Percentiles rank a stretch among this genome's conserved stretches.
phyloP scores from a whole-genome alignment of 129 eudicot genomes.

The Ambrosia trifida region DNA sequence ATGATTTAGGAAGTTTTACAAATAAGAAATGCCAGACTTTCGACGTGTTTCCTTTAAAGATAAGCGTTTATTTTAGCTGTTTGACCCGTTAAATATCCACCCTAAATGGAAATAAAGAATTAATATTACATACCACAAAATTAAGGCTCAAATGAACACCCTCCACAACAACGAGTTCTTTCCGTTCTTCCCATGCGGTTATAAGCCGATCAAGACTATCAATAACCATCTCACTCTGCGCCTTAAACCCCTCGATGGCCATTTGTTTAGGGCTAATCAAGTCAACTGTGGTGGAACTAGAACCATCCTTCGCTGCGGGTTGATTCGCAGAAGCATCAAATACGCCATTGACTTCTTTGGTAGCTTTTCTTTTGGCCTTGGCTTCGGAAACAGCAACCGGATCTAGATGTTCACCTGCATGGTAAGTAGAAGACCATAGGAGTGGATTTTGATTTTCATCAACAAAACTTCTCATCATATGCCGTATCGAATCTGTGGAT shows the following conservation, averaged over 20 bases:
- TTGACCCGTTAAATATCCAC: neutral
- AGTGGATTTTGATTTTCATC: slow-evolving; percentile 87
- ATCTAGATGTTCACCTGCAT: slow-evolving; percentile 91
- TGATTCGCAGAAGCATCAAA: slow-evolving; percentile 35
- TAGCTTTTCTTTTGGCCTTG: slow-evolving; percentile 71
- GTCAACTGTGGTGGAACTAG: slow-evolving; percentile 35
- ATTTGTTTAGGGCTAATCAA: slow-evolving; percentile 79
- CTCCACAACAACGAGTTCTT: slow-evolving; percentile 92
- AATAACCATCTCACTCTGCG: slow-evolving; percentile 98
- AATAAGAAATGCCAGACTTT: neutral
- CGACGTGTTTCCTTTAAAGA: neutral
- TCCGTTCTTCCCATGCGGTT: slow-evolving; percentile 92
- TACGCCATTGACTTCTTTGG: slow-evolving; percentile 44
- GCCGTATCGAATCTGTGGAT: slow-evolving; percentile 90
- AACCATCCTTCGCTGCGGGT: slow-evolving; percentile 18
- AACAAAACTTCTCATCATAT: slow-evolving; percentile 97
- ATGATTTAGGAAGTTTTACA: neutral
- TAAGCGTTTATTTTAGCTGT: neutral
- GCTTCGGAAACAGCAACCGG: slow-evolving; percentile 92
- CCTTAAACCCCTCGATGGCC: slow-evolving; percentile 94
- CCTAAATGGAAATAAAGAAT: neutral
- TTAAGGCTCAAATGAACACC: slow-evolving; percentile 97
- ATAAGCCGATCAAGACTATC: slow-evolving; percentile 92
- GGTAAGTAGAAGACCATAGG: slow-evolving; percentile 96
- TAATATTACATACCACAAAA: slow-evolving; percentile 61